Evolutionary conservation across 164 flowering plant genomes (phyloP).

Genomic region (Vitis labrusca): DNA sequence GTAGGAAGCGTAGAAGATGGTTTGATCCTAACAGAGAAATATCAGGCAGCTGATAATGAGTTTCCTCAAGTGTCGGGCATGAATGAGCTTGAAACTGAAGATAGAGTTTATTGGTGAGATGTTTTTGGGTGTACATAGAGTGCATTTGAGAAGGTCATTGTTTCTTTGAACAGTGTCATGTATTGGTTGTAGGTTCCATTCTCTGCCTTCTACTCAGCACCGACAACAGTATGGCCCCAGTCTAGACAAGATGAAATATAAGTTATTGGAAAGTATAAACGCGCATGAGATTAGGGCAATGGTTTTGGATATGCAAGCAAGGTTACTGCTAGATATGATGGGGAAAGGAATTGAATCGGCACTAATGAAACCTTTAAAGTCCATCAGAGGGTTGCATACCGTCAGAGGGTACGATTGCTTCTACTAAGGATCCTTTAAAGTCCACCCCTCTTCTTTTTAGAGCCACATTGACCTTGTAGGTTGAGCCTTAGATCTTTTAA

Average conservation of each 20-base stretch:
- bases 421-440: too few relatives aligned
- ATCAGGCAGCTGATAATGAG: constrained; percentile 22
- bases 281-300: constrained; percentile 98
- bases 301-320: constrained; percentile 99
- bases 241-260: constrained; percentile 93
- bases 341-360: constrained; percentile 99
- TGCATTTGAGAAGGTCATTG: constrained; percentile 11
- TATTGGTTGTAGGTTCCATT: constrained; percentile 98
- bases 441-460: too few relatives aligned
- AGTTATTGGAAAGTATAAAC: constrained; percentile 92
- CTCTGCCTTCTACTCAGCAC: constrained; percentile 87
- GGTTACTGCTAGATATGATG: constrained; percentile 93
- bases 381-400: too few relatives aligned
- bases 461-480: too few relatives aligned
- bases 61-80: constrained; percentile 24
- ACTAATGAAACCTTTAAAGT: constrained; percentile 69
- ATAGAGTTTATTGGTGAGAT: constrained; percentile 29
- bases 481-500: too few relatives aligned
- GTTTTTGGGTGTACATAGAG: too few relatives aligned
- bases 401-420: too few relatives aligned
- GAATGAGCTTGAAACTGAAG: constrained; percentile 40
- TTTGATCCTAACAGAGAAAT: constrained; percentile 10
- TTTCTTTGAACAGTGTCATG: constrained; percentile 92
- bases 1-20: constrained; percentile 20
- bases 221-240: constrained; percentile 95